Percentiles rank a stretch among this genome's conserved stretches.
These are phyloP conservation scores for Platanthera zijinensis DNA, from an alignment of 106 monocot genomes.

Conservation along the genomic window DNA sequence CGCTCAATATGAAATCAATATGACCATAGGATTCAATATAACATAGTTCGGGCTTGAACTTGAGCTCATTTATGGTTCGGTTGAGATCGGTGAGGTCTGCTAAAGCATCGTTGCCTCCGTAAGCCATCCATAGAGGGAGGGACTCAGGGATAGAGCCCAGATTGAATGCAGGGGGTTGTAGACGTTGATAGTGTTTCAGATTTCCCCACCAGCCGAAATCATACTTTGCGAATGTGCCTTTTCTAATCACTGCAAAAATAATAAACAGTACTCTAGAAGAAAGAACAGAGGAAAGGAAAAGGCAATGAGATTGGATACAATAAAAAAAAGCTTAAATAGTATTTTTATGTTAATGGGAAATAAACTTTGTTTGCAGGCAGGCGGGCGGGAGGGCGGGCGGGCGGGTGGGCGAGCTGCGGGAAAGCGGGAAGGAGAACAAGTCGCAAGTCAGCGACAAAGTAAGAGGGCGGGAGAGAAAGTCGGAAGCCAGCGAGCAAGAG, in stretches of 20 bases:
- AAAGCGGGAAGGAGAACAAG: too few relatives aligned
- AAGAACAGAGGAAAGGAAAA: too few relatives aligned
- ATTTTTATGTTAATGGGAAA: too few relatives aligned
- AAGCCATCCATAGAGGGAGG: constrained; percentile 81
- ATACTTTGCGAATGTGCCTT: constrained; percentile 80
- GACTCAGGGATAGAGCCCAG: constrained; percentile 55
- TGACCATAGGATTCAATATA: constrained; percentile 83
- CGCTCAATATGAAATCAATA: constrained; percentile 82
- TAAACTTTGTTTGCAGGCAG: too few relatives aligned
- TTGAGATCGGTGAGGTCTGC: constrained; percentile 72
- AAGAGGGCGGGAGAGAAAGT: too few relatives aligned
- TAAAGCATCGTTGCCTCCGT: constrained; percentile 77
- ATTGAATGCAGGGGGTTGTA: constrained; percentile 54
- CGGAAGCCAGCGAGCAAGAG: too few relatives aligned
- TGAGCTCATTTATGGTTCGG: constrained; percentile 47
- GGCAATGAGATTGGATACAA: too few relatives aligned
- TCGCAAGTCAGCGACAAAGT: too few relatives aligned
- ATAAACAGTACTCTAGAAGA: neutral
- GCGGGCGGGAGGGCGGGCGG: too few relatives aligned
- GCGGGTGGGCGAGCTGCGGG: too few relatives aligned
- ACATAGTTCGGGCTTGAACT: constrained; percentile 46
- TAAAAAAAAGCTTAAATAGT: too few relatives aligned
- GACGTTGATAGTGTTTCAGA: constrained; percentile 37
- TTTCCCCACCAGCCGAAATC: constrained; percentile 73
- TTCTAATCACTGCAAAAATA: constrained; percentile 74